Evolutionary conservation across 208 protist genomes (phyloP), one percentile per base, ranked within the genome.

Genomic region (Leishmania tarentolae): DNA sequence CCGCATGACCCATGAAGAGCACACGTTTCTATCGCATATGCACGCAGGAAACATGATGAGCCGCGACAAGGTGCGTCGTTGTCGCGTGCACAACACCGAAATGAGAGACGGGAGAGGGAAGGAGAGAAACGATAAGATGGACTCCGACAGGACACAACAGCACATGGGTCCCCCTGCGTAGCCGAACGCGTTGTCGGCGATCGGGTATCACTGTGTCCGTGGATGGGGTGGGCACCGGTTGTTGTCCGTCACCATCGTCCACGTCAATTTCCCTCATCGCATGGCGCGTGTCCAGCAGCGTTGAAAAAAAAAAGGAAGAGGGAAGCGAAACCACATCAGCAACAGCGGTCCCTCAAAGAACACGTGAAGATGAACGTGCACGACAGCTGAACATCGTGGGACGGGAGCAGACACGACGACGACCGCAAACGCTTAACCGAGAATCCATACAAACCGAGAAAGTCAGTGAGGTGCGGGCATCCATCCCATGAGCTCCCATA

Each of bases 1-100:
- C 40, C 42, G 74, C 72, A 83, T 79, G 21, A 52, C 21, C 71
- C 47, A 31, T 28, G 46, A 75, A 57, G 15, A 74, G n/a, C 21
- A 31, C 11, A 47, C 35, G 13, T 46, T 52, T 7, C 42, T 28
- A 7, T 52, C 21, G 31, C 19, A n/a, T 5, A 72, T 8, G 35
- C 40, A 52, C 21, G 8, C 28, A 3, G 0, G 28, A 31, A 52
- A 70, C n/a, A n/a, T n/a, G n/a, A n/a, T n/a, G 9, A 24, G 47
- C 42, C 1, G 31, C 31, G 61, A 68, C 24, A 37, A 35, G 61
- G 40, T 42, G 37, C 0, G 17, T 5, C 37, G 28, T 5, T 3
- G 65, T n/a, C 21, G 65, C 31, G 31, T 28, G 40, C 19, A 42
- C 35, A 37, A 17, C 56, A 61, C 56, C 21, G 19, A 44, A 47